Conservation (phyloP, 345 rosid species). For the Citrus maxima region DNA sequence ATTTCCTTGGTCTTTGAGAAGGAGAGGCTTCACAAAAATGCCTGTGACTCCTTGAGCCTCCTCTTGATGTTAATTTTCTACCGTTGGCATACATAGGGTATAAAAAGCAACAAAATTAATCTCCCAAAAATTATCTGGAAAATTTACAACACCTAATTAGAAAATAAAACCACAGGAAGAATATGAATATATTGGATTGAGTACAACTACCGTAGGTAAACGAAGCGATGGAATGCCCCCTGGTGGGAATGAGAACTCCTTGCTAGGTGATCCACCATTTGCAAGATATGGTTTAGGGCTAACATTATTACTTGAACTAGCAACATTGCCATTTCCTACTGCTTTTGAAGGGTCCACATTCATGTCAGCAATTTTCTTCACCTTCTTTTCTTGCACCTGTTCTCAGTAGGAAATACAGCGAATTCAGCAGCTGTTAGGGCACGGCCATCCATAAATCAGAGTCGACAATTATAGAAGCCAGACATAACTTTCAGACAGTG, state of each 20-base stretch:
- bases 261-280: conserved; percentile 62
- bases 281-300: conserved; percentile 38
- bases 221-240: conserved; percentile 80
- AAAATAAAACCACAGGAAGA: conserved; percentile 5
- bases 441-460: neutral
- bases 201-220: conserved; percentile 86
- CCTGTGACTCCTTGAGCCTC: neutral
- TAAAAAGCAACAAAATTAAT: neutral
- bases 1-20: neutral
- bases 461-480: neutral
- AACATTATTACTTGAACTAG: conserved; percentile 62
- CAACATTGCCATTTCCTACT: conserved; percentile 65
- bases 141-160: neutral
- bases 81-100: neutral
- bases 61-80: neutral
- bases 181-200: conserved; percentile 7
- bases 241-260: conserved; percentile 57
- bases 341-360: conserved; percentile 66
- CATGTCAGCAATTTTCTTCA: conserved; percentile 79
- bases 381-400: conserved; percentile 97
- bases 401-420: conserved; percentile 11
- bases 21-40: neutral
- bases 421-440: conserved; percentile 5
- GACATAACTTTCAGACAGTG: neutral
- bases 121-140: neutral